Conservation (phyloP, 2,329 filamentous ascomycete species). For the Talaromyces sp. region DNA sequence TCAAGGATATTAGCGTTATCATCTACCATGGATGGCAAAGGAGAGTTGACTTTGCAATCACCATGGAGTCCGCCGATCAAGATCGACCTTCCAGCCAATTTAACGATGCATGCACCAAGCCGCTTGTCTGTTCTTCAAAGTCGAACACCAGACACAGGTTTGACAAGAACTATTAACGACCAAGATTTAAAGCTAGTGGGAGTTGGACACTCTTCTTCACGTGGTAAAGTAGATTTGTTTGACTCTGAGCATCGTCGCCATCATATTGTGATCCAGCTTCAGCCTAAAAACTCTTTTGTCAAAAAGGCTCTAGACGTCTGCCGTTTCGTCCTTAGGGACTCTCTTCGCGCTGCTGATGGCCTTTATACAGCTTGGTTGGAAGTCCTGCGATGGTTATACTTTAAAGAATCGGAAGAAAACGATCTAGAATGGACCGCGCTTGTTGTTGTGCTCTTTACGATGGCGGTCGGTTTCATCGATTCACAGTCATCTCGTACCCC, state of each 20-base stretch:
- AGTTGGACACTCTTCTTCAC: constrained; percentile 54
- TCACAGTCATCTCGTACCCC: constrained; percentile 27
- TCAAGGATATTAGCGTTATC: constrained; percentile 67
- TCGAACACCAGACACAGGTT: constrained; percentile 49
- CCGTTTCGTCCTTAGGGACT: constrained; percentile 58
- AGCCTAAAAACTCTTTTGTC: constrained; percentile 60
- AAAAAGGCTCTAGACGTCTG: constrained; percentile 57
- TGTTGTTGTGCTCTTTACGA: constrained; percentile 58
- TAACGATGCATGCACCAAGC: constrained; percentile 57
- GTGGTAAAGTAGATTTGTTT: constrained; percentile 61
- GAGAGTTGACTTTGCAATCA: constrained; percentile 66
- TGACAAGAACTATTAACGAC: constrained; percentile 41
- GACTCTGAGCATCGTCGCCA: constrained; percentile 60
- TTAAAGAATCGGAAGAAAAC: constrained; percentile 42
- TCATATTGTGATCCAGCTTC: constrained; percentile 62
- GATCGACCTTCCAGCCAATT: constrained; percentile 54
- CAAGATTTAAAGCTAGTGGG: constrained; percentile 42
- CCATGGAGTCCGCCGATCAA: constrained; percentile 70
- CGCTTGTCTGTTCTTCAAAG: constrained; percentile 49
- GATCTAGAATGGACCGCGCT: constrained; percentile 67
- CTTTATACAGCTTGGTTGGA: constrained; percentile 70
- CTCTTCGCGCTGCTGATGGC: constrained; percentile 52
- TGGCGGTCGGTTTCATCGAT: constrained; percentile 57
- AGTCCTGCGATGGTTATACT: constrained; percentile 62
- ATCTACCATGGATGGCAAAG: constrained; percentile 57